Evolutionary conservation across 441 rosid genomes (phyloP), one percentile per base, ranked within the genome.

Genomic region (Arabidopsis lyrata): DNA sequence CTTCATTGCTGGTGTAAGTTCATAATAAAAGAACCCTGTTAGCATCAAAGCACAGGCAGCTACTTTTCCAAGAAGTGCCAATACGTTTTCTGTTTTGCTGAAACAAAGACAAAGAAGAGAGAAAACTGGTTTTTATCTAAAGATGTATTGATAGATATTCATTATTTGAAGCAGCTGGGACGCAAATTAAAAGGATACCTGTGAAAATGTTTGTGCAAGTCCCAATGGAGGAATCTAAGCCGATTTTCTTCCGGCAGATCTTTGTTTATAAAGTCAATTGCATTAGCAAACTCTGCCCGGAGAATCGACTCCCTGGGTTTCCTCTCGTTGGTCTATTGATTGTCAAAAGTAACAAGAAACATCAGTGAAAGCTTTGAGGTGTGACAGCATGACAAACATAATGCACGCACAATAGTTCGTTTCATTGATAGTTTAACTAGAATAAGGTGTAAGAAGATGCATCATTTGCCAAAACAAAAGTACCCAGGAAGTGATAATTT

Each of bases 231-330:
- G 59, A 91, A 96, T 78, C 90, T 87, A 48, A 96, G 72, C 53
- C 80, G 89, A 58, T 84, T 85, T 78, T 96, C 96, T 80, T 87
- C 98, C 9, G 95, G 72, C 64, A 92, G 78, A 86, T 82, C 89
- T 82, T 88, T 93, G 78, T 96, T 96, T 64, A 96, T 90, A 73
- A 77, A 86, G 76, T 88, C 92, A 77, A 96, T 89, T 50, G 99
- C 98, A 85, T 83, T 89, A 63, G 97, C 97, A 85, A 96, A 93
- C 87, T 93, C 99, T 56, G 88, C 77, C 63, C 98, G 85, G 42
- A 96, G 90, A 83, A 93, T 96, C 14, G 92, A 88, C 74, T 96
- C 99, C 68, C 99, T 90, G 62, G 99, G 99, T 86, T 69, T 96
- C 86, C 84, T 93, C 83, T 96, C 99, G 70, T 78, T 84, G 15